Evolutionary conservation across 2,329 filamentous ascomycete genomes (phyloP).

Genomic region (Chalaropsis ovoidea): DNA sequence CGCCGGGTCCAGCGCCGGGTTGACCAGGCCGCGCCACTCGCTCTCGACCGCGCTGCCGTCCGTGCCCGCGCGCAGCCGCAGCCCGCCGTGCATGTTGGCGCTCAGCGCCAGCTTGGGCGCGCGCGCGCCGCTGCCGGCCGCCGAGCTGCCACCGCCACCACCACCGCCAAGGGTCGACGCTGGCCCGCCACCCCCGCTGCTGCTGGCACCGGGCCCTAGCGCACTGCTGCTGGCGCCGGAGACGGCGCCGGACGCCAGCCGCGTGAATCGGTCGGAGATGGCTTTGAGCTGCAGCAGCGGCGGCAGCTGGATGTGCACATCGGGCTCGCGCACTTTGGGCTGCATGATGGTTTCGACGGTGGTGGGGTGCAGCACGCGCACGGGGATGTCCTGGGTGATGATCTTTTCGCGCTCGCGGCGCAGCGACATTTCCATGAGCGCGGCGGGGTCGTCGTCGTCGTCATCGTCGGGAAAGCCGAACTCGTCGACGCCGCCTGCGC

Average conservation of each 20-base stretch:
- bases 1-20: slow-evolving; percentile 73
- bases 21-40: slow-evolving; percentile 74
- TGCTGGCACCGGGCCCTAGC: not conserved
- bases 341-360: slow-evolving; percentile 91
- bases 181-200: not conserved
- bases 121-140: slow-evolving; percentile 21
- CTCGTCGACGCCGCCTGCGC: slow-evolving; percentile 23
- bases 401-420: slow-evolving; percentile 73
- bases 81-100: slow-evolving; percentile 86
- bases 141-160: slow-evolving; percentile 27
- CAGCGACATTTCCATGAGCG: slow-evolving; percentile 47
- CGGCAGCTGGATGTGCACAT: slow-evolving; percentile 87
- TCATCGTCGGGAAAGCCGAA: slow-evolving; percentile 30
- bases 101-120: slow-evolving; percentile 69
- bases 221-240: not conserved
- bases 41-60: slow-evolving; percentile 78
- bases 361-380: slow-evolving; percentile 73
- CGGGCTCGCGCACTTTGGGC: slow-evolving; percentile 78
- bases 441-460: slow-evolving; percentile 35
- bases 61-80: slow-evolving; percentile 69
- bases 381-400: slow-evolving; percentile 92
- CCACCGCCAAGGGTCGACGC: slow-evolving; percentile 24
- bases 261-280: slow-evolving; percentile 91
- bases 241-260: slow-evolving; percentile 53
- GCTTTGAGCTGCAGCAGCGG: slow-evolving; percentile 80